Evolutionary conservation across 495 filamentous ascomycete species (phyloP), one percentile per base, ranked within the genome.

Genomic region (Friedmanniomyces simplex): DNA sequence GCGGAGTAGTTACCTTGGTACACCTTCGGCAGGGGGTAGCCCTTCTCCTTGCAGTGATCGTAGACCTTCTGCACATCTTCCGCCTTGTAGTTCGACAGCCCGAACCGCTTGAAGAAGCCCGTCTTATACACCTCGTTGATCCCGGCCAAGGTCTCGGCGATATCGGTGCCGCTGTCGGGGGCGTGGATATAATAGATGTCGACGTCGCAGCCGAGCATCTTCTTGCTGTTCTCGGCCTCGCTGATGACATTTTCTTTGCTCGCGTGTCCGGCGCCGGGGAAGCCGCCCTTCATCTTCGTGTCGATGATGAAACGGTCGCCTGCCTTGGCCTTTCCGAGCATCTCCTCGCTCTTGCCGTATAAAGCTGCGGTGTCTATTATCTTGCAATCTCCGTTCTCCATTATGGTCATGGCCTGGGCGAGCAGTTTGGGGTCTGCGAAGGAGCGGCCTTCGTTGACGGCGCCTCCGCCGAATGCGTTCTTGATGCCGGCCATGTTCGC

Each of bases 131-230:
- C 46, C 41, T 71, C 65, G 52, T 76, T 66, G 52, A 78, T 70
- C 8, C 63, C 72, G 6, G 46, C 63, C 16, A 77, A 63, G 1
- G 71, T 69, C 26, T 74, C 69, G 47, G 72, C 68, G 32, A 77
- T 55, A 0, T 74, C 63, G 14, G 60, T 65, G 21, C 50, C 50
- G 6, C 60, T 58, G 54, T 78, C 77, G 1, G 76, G 76, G 2
- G 68, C 63, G 50, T 79, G 76, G 24, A 79, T 59, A 60, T 75
- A 78, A 59, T 71, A 78, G 32, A 74, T 62, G 54, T 77, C 74
- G 12, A 78, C 69, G 65, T 77, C 54, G n/a, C 24, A 64, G 36
- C 22, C 57, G 50, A 57, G 74, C 57, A 41, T 66, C 62, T 59
- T 69, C 50, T 39, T 70, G 64, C 67, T 70, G 43, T 66, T 59